Percentiles rank a stretch among this genome's conserved stretches.
phyloP scores from a whole-genome alignment of 371 early-diverging fungal genomes.

The Blakeslea trispora region DNA sequence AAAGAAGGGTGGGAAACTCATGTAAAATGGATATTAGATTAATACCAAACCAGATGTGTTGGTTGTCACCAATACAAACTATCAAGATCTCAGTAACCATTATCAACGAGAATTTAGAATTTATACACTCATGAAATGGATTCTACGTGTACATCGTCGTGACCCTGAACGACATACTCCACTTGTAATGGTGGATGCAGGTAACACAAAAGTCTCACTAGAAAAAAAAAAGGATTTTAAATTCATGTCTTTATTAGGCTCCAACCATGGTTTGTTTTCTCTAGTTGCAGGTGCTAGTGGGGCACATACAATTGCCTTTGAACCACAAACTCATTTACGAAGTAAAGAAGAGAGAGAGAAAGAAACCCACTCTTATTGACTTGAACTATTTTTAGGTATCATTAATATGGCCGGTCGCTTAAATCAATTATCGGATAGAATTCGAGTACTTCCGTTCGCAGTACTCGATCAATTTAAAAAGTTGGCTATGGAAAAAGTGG shows the following conservation, averaged over 20 bases:
- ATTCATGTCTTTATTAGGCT: slow-evolving; percentile 33
- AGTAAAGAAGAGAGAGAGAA: slow-evolving; percentile 24
- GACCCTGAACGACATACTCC: slow-evolving; percentile 35
- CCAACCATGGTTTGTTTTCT: slow-evolving; percentile 52
- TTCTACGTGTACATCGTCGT: slow-evolving; percentile 47
- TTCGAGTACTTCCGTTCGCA: slow-evolving; percentile 52
- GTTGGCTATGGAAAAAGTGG: slow-evolving; percentile 43
- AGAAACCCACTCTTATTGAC: background rate
- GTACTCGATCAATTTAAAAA: slow-evolving; percentile 43
- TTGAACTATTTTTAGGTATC: slow-evolving; percentile 32
- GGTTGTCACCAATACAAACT: slow-evolving; percentile 40
- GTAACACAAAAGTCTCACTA: slow-evolving; percentile 14
- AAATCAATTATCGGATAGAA: slow-evolving; percentile 37
- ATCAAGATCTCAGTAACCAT: slow-evolving; percentile 34
- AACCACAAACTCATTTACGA: slow-evolving; percentile 49
- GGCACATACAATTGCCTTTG: slow-evolving; percentile 49
- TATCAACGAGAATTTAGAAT: slow-evolving; percentile 47
- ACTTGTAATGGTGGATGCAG: slow-evolving; percentile 49
- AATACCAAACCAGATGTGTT: slow-evolving; percentile 50
- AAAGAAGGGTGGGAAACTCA: background rate
- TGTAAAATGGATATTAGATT: slow-evolving; percentile 30
- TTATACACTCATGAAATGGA: slow-evolving; percentile 53
- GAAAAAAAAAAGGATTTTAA: background rate
- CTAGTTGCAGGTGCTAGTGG: slow-evolving; percentile 51
- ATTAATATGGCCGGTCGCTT: slow-evolving; percentile 43